phyloP scores from a whole-genome alignment of 1,284 basidiomycete genomes.

The Chondrostereum purpureum region DNA sequence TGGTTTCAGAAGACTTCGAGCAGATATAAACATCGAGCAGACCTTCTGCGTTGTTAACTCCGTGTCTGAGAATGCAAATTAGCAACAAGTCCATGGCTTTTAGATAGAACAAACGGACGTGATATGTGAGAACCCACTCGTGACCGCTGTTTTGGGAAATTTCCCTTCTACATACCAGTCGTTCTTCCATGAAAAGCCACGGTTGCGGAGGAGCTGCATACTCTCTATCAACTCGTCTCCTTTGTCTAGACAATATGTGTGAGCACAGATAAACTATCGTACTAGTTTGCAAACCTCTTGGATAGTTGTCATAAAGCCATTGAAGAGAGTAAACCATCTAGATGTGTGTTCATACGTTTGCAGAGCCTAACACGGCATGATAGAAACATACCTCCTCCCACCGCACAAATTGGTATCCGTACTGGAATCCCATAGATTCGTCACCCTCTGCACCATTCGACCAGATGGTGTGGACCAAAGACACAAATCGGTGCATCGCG shows the following conservation, averaged over 20 bases:
- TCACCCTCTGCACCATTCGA: conserved; percentile 26
- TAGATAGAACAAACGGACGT: conserved; percentile 18
- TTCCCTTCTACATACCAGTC: conserved; percentile 29
- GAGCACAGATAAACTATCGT: not conserved
- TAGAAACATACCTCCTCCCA: conserved; percentile 28
- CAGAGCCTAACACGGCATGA: not conserved
- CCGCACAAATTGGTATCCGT: conserved; percentile 32
- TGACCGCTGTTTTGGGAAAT: conserved; percentile 28
- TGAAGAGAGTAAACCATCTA: conserved; percentile 29
- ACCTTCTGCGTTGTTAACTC: conserved; percentile 35
- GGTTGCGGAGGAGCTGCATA: conserved; percentile 29
- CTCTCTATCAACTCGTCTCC: conserved; percentile 28
- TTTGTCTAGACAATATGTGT: conserved; percentile 19
- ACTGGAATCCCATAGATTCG: conserved; percentile 30
- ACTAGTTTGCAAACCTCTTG: conserved; percentile 20
- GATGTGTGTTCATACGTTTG: not conserved
- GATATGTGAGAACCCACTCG: conserved; percentile 20
- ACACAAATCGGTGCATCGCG: conserved; percentile 28
- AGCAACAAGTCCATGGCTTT: not conserved
- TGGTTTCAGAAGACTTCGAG: not conserved
- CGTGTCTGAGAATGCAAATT: conserved; percentile 20
- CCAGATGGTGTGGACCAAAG: conserved; percentile 27
- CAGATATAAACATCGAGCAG: not conserved
- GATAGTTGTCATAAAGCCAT: conserved; percentile 33
- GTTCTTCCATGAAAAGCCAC: conserved; percentile 34